phyloP scores from a whole-genome alignment of 805 yeast genomes.

The Metschnikowia continentalis region DNA sequence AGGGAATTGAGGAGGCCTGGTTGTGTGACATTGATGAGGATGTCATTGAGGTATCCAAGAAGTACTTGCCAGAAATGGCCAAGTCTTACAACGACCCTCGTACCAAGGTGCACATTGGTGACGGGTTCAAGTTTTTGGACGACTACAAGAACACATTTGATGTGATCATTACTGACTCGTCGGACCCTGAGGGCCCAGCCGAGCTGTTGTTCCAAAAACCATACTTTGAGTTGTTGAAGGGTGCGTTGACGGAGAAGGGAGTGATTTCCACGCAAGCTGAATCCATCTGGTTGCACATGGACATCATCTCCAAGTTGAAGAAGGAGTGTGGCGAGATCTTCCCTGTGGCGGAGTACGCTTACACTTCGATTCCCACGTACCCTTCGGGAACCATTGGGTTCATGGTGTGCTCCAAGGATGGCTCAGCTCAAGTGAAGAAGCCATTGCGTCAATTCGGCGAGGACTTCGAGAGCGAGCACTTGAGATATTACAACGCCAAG shows the following conservation, averaged over 20 bases:
- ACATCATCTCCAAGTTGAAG: conserved; percentile 76
- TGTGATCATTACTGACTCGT: conserved; percentile 94
- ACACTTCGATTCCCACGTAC: conserved; percentile 92
- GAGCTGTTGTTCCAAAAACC: conserved; percentile 89
- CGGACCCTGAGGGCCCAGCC: conserved; percentile 99
- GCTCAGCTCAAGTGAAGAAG: conserved; percentile 54
- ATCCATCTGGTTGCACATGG: conserved; percentile 88
- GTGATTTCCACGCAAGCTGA: conserved; percentile 94
- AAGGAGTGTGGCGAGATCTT: conserved; percentile 77
- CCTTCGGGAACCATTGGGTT: conserved; percentile 98
- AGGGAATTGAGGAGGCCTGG: conserved; percentile 79
- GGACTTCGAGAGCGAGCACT: conserved; percentile 58
- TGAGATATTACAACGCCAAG: conserved; percentile 76
- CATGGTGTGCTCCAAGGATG: conserved; percentile 88
- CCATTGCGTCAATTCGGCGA: conserved; percentile 66
- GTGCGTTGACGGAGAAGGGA: conserved; percentile 91
- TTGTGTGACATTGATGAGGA: conserved; percentile 94
- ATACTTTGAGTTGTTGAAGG: conserved; percentile 76
- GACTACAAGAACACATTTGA: conserved; percentile 83
- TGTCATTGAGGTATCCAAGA: conserved; percentile 80
- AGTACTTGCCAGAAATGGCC: conserved; percentile 85
- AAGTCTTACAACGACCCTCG: conserved; percentile 82
- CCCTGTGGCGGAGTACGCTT: conserved; percentile 88
- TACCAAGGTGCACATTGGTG: conserved; percentile 87
- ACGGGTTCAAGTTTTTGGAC: conserved; percentile 93